Conservation (phyloP, 148 eudicot species). For the Spergularia marina region DNA sequence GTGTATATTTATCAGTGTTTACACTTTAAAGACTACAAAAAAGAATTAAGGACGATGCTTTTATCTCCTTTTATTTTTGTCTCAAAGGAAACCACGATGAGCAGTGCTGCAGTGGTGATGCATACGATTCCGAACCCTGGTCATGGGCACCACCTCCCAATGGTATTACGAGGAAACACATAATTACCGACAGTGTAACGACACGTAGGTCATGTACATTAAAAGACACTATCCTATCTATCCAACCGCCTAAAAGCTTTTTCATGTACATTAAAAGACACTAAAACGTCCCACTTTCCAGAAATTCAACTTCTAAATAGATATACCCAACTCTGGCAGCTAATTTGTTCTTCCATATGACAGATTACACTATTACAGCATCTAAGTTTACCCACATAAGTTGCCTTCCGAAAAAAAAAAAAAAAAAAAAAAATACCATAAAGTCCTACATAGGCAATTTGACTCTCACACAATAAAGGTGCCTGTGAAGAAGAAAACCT, state of each 20-base stretch:
- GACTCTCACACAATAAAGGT: neutral
- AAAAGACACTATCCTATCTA: neutral
- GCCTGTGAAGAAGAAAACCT: conserved; percentile 28
- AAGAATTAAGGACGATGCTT: neutral
- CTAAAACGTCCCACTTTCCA: neutral
- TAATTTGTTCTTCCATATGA: neutral
- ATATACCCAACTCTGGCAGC: neutral
- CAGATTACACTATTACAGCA: neutral
- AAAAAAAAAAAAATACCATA: neutral
- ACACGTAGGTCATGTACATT: no score
- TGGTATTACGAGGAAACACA: no score
- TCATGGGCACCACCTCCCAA: no score
- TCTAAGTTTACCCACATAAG: neutral
- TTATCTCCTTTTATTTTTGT: no score
- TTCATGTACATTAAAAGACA: neutral
- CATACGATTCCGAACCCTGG: no score
- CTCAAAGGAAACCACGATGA: no score
- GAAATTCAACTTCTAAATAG: neutral
- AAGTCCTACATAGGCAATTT: neutral
- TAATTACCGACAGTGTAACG: no score
- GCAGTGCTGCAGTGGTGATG: no score
- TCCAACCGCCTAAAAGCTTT: neutral
- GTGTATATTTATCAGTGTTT: neutral
- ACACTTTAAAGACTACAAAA: neutral
- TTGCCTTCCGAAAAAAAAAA: no score